phyloP scores from a whole-genome alignment of 2,329 filamentous ascomycete genomes.

The Akanthomyces lecanii region DNA sequence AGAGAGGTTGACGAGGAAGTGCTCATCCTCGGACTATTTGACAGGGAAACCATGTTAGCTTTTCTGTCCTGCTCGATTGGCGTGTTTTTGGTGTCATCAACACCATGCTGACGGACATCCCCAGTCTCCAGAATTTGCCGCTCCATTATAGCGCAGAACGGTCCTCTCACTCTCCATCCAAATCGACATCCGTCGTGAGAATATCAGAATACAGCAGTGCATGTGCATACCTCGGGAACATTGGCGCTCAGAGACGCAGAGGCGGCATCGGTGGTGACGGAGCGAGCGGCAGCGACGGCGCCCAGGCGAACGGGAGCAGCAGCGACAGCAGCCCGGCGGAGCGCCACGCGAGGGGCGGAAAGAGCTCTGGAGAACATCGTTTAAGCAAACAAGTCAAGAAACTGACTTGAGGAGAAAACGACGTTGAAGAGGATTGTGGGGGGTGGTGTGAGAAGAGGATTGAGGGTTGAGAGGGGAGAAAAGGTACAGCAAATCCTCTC shows the following conservation, averaged over 20 bases:
- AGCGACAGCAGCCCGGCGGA: constrained; percentile 50
- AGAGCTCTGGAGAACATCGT: constrained; percentile 70
- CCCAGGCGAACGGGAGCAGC: constrained; percentile 33
- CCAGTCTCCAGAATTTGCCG: not conserved
- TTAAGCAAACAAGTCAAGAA: constrained; percentile 7
- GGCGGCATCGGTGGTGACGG: constrained; percentile 93
- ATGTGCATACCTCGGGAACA: constrained; percentile 44
- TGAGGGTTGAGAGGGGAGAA: constrained; percentile 28
- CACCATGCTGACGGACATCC: constrained; percentile 7
- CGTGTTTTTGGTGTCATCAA: not conserved
- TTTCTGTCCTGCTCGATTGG: not conserved
- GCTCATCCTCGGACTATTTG: constrained; percentile 81
- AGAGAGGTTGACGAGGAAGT: constrained; percentile 86
- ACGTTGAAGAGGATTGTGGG: not conserved
- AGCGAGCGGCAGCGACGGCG: constrained; percentile 53
- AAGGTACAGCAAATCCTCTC: constrained; percentile 28
- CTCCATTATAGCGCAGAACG: not conserved
- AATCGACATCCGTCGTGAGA: not conserved
- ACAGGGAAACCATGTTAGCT: not conserved
- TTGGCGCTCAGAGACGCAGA: constrained; percentile 83
- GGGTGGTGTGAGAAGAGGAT: constrained; percentile 22
- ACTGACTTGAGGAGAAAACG: constrained; percentile 10
- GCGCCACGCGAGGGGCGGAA: constrained; percentile 55
- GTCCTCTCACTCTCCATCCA: not conserved
- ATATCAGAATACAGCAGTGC: not conserved